Conservation (phyloP, 139 green algal genomes). For the Edaphochlamys debaryana region DNA sequence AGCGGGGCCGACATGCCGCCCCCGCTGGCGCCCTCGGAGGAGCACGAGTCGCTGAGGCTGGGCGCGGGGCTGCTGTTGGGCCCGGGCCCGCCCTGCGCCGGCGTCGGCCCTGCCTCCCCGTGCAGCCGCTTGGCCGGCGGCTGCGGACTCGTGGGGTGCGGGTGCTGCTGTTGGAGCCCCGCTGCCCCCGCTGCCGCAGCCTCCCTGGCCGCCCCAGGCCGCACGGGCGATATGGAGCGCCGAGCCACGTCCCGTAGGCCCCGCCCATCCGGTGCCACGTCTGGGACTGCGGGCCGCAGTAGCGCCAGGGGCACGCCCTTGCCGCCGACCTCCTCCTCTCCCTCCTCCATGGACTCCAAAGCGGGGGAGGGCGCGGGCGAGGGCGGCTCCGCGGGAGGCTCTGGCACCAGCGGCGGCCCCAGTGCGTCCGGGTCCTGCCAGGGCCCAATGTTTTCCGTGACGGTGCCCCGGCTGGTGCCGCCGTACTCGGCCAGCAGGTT, state of each 20-base stretch:
- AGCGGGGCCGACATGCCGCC: constrained; percentile 24
- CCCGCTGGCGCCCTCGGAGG: not conserved
- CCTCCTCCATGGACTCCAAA: not conserved
- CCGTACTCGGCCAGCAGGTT: constrained; percentile 47
- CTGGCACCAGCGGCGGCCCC: not conserved
- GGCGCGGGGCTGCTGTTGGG: constrained; percentile 4
- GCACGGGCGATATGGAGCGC: not conserved
- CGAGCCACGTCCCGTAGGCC: too few relatives aligned
- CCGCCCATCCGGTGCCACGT: too few relatives aligned
- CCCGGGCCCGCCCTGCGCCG: not conserved
- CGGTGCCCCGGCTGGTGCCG: constrained; percentile 8
- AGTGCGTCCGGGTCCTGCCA: not conserved
- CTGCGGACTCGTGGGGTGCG: not conserved
- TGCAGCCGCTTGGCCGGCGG: not conserved
- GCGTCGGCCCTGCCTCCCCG: not conserved
- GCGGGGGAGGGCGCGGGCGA: too few relatives aligned
- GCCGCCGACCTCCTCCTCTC: not conserved
- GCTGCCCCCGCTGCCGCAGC: not conserved
- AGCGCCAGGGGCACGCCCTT: too few relatives aligned
- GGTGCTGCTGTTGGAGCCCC: too few relatives aligned
- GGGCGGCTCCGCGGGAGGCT: not conserved
- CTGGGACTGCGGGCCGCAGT: too few relatives aligned
- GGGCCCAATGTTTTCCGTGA: constrained; percentile 29
- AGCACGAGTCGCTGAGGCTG: constrained; percentile 6
- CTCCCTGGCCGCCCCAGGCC: not conserved